Evolutionary conservation across 192 early-diverging fungal genomes (phyloP), one percentile per base, ranked within the genome.

Genomic region (Coemansia sp.): DNA sequence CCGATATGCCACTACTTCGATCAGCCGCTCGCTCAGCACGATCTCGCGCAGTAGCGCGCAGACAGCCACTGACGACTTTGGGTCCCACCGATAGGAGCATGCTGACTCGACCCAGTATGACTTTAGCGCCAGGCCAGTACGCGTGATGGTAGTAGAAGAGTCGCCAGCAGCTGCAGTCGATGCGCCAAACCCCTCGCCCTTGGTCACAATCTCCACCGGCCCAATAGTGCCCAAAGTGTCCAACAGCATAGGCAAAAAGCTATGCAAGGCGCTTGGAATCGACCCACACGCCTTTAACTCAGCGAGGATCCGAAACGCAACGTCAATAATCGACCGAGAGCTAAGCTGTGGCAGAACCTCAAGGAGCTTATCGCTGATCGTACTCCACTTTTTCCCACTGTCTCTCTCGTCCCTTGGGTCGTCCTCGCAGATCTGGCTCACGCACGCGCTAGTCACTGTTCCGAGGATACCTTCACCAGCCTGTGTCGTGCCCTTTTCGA

Each of bases 101-200:
- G 75, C 75, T 4, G 71, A 59, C 0, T 78, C 75, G 20, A 82
- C 67, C 80, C 80, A 82, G 47, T 82, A 82, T 3, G 68, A 63
- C 58, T 70, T 69, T 8, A 81, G 67, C 53, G 59, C 73, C 3
- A 39, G 35, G 3, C 78, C 78, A 2, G 70, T 73, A 11, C 78
- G 73, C 49, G 64, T 61, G 50, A 81, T 69, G 0, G 66, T 69
- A 1, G 24, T 24, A 24, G 24, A 24, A 24, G 37, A 29, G 8
- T 38, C 62, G 3, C 53, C 53, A 15, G 50, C 24, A n/a, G 3
- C 47, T 2, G 49, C 49, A 29, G n/a, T 13, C 6, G 30, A 30
- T 3, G 59, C 62, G 8, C 60, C 64, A 52, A 56, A 20, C 44
- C 30, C 40, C 20, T 34, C 41, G 35, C 53, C 68, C 3, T 32